phyloP scores from a whole-genome alignment of 1,139 yeast genomes.

The Saccharomyces hybrid region DNA sequence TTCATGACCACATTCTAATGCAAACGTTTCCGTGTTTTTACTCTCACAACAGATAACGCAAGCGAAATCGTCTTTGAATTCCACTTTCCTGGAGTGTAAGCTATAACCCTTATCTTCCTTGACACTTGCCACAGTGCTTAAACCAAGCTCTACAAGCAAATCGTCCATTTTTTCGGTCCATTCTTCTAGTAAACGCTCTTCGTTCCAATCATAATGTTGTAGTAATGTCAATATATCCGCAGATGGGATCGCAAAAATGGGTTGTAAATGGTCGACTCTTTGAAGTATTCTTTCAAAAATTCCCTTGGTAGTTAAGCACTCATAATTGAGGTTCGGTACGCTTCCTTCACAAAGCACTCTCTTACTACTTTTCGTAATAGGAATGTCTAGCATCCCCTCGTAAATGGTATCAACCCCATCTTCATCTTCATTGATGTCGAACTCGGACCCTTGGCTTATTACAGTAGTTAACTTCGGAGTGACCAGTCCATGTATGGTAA shows the following conservation, averaged over 20 bases:
- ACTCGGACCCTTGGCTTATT: constrained; percentile 18
- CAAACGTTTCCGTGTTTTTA: constrained; percentile 37
- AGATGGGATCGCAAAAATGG: constrained; percentile 23
- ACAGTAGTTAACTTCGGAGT: constrained; percentile 4
- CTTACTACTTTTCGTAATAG: constrained; percentile 4
- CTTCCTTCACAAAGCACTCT: constrained; percentile 18
- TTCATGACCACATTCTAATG: constrained; percentile 59
- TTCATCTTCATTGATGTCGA: constrained; percentile 18
- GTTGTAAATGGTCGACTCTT: constrained; percentile 24
- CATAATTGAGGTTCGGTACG: constrained; percentile 23
- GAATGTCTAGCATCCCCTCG: constrained; percentile 13
- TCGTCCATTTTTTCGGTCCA: constrained; percentile 49
- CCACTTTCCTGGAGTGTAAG: constrained; percentile 15
- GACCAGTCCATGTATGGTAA: background rate
- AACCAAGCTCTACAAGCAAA: constrained; percentile 44
- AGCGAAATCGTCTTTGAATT: constrained; percentile 31
- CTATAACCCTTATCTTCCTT: constrained; percentile 7
- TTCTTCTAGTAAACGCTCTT: constrained; percentile 59
- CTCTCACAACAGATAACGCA: constrained; percentile 72
- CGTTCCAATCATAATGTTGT: constrained; percentile 63
- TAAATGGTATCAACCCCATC: constrained; percentile 2
- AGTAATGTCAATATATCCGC: constrained; percentile 42
- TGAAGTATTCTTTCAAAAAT: constrained; percentile 24
- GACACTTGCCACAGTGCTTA: constrained; percentile 25
- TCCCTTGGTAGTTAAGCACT: constrained; percentile 27